phyloP scores from a whole-genome alignment of 192 early-diverging fungal genomes.

The Coemansia guatemalensis region DNA sequence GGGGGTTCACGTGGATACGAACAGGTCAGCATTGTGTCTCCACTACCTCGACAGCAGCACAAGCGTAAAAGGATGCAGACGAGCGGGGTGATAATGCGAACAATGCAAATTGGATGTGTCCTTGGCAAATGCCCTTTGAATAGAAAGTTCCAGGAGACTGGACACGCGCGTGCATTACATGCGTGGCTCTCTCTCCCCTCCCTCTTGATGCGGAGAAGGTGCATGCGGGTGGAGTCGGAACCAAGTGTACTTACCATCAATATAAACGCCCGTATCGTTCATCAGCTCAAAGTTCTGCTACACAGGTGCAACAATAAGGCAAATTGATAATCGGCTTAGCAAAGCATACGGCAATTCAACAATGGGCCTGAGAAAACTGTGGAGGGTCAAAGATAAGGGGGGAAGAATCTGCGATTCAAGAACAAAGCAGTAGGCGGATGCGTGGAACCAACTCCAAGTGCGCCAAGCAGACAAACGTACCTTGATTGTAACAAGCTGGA shows the following conservation, averaged over 20 bases:
- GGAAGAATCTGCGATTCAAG: neutral
- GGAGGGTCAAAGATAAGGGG: neutral
- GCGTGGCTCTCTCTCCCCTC: neutral
- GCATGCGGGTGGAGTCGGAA: neutral
- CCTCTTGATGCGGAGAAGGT: neutral
- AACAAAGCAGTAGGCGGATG: constrained; percentile 2
- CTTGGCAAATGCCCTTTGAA: neutral
- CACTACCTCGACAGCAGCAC: neutral
- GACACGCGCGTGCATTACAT: neutral
- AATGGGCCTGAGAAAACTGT: neutral
- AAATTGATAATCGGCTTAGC: neutral
- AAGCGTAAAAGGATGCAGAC: neutral
- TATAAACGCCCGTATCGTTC: constrained; percentile 62
- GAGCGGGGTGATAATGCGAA: neutral
- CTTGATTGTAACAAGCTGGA: constrained; percentile 74
- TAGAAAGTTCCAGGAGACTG: constrained; percentile 3
- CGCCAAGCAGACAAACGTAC: constrained; percentile 12
- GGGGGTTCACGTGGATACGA: constrained; percentile 7
- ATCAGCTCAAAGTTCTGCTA: constrained; percentile 65
- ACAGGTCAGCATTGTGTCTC: neutral
- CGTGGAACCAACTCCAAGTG: neutral
- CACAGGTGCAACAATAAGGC: constrained; percentile 3
- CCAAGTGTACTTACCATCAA: constrained; percentile 50
- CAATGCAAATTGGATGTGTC: constrained; percentile 2
- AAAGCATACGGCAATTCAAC: constrained; percentile 7